These are phyloP conservation scores for Paraglomus brasilianum DNA, from an alignment of 192 early-diverging fungal genomes.

Conservation along the genomic window DNA sequence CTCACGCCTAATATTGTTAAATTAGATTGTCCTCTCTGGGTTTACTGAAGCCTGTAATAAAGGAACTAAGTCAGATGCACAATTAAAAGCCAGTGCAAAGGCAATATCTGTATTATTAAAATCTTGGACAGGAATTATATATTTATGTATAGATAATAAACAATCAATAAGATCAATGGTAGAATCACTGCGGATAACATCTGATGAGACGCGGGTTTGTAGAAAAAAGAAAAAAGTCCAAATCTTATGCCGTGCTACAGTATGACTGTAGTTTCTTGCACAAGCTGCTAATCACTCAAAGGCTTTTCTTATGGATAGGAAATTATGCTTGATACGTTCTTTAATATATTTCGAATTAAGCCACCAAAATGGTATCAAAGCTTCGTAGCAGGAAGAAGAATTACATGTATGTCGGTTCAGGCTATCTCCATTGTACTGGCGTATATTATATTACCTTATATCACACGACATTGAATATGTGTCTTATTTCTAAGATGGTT, in stretches of 20 bases:
- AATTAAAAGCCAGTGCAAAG: conserved; percentile 61
- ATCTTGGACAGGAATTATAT: conserved; percentile 79
- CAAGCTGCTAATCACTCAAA: background rate
- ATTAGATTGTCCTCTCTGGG: conserved; percentile 71
- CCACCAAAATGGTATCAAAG: conserved; percentile 57
- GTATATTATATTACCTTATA: background rate
- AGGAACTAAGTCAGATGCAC: conserved; percentile 60
- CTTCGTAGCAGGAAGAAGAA: conserved; percentile 46
- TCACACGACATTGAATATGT: background rate
- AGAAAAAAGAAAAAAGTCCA: background rate
- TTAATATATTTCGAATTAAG: conserved; percentile 72
- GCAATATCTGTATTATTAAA: conserved; percentile 66
- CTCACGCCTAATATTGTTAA: background rate
- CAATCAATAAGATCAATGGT: conserved; percentile 68
- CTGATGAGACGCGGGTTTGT: conserved; percentile 66
- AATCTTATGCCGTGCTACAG: background rate
- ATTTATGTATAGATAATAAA: conserved; percentile 71
- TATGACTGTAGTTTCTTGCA: conserved; percentile 9
- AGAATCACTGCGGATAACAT: conserved; percentile 65
- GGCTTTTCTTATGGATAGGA: conserved; percentile 48
- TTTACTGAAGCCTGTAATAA: conserved; percentile 76
- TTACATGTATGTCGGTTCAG: conserved; percentile 37
- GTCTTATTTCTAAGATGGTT: background rate
- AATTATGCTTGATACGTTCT: conserved; percentile 79
- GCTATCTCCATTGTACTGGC: background rate